Base-by-base conservation (phyloP, 495 filamentous ascomycete species). In the Neurospora africana region DNA sequence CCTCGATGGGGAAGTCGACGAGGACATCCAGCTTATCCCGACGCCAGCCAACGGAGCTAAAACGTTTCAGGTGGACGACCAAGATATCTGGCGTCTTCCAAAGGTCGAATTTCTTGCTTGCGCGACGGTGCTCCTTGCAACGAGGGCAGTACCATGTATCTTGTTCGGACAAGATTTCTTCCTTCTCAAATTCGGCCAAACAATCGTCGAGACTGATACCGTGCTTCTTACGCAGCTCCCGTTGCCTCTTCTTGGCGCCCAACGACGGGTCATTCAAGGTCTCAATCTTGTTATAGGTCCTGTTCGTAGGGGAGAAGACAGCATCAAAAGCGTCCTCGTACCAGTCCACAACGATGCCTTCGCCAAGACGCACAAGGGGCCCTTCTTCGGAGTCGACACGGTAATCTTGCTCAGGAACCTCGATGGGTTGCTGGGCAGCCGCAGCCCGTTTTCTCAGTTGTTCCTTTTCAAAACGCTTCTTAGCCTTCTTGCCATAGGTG, bases 51-150 rank as follows among this genome's bases (percentile, higher is more conserved):
- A 88, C 89, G 27, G 90, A 91, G 75, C 93, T 95, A 77, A 99
- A 99, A 21, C 95, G 88, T 85, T 99, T 99, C 6, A 99, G 86
- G 77, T 82, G 95, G 71, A 98, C 89, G 69, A 98, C 90, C 17
- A 99, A 85, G 70, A 98, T 95, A 79, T 99, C 95, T 10, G 95
- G 95, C 4, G 91, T 89, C 79, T 93, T 97, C 95, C 95, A 99
- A 4, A 99, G 86, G 78, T 98, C 93, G 38, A 99, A 93, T 76
- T 94, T 96, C 86, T 98, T 99, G 82, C 88, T 93, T 23, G 96
- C 95, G 33, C 92, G 89, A 11, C 92, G 89, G 76, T 96, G 91
- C 74, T 96, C 92, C 78, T 98, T 98, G 86, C 95, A 99, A 61
- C 93, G 88, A 71, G 93, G 94, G 75, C 95, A 99, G 76, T 93